phyloP scores from a whole-genome alignment of 495 filamentous ascomycete genomes.

The Amphirosellinia nigrospora region DNA sequence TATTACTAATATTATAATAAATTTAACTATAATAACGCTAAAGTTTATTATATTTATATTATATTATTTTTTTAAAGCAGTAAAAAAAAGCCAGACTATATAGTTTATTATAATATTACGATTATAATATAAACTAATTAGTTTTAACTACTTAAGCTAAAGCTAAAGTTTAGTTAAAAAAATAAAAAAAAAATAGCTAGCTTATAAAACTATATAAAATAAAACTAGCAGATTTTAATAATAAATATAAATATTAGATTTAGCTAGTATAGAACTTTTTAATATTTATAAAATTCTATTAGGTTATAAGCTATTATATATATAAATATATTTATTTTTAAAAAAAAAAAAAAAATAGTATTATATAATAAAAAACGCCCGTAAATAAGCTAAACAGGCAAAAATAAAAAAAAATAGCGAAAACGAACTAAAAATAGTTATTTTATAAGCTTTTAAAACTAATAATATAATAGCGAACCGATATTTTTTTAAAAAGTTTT shows the following conservation, averaged over 20 bases:
- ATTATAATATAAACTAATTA: not conserved
- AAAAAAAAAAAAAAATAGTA: not conserved
- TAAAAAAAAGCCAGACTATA: slow-evolving; percentile 5
- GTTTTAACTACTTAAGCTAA: not conserved
- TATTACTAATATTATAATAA: slow-evolving; percentile 19
- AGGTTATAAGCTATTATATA: not conserved
- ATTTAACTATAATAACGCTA: slow-evolving; percentile 29
- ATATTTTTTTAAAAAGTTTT: not conserved
- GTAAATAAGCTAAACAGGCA: not conserved
- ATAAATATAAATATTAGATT: slow-evolving; percentile 3
- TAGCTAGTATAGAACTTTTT: not conserved
- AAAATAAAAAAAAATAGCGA: slow-evolving; percentile 19
- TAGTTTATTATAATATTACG: not conserved
- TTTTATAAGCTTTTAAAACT: slow-evolving; percentile 7
- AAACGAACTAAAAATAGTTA: slow-evolving; percentile 17
- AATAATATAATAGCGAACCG: not conserved
- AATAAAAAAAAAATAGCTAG: not conserved
- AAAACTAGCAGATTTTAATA: not conserved
- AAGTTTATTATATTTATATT: slow-evolving; percentile 24
- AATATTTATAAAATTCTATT: not conserved
- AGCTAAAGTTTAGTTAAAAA: not conserved
- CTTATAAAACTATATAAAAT: not conserved
- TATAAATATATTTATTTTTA: not conserved
- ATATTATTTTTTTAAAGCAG: slow-evolving; percentile 11
- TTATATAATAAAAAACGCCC: not conserved